Base-by-base conservation (phyloP, 1,284 basidiomycete species). In the Xerocomus alliaceus region DNA sequence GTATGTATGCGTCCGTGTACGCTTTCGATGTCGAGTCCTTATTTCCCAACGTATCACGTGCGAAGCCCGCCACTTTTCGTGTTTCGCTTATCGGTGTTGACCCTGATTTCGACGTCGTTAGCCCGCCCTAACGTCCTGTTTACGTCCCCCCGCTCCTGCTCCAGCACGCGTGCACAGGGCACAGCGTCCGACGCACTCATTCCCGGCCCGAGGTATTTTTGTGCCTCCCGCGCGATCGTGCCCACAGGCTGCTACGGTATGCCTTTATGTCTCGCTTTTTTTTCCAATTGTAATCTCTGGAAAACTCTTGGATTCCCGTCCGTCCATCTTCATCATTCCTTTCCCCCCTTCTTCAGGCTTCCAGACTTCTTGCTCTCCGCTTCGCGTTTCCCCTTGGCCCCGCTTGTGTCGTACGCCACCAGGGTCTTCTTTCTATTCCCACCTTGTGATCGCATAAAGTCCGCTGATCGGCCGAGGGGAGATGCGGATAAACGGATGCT, bases 181-280 rank as follows among this genome's bases (percentile, higher is more conserved):
- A 28, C 26, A 8, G 10, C 26, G 18, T 29, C 80, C 11, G 72
- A 80, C n/a, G 72, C 84, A 0, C 70, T 89, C 54, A 84, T 86
- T 18, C 81, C 84, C 35, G 87, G 87, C 1, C 88, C 89, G 20
- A 77, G 88, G 60, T 87, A 89, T 70, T 90, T 88, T 68, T 85
- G 83, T 63, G 83, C 84, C 1, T 87, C 83, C 58, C 75, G 84
- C 26, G 87, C 86, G 7, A 86, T 91, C 61, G 86, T 87, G 18
- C 76, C 83, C 10, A 86, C 87, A 0, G 88, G 87, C 5, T 81
- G 81, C 57, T 89, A 90, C 68, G 85, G 87, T 87, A 65, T 48
- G 78, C 8, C 59, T 47, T 61, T 13, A 45, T 41, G 20, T 11
- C 22, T n/a, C 39, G 12, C 13, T n/a, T n/a, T 17, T 35, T 35